phyloP scores from a whole-genome alignment of 768 basidiomycete genomes.

The Hygrophoropsis aurantiaca region DNA sequence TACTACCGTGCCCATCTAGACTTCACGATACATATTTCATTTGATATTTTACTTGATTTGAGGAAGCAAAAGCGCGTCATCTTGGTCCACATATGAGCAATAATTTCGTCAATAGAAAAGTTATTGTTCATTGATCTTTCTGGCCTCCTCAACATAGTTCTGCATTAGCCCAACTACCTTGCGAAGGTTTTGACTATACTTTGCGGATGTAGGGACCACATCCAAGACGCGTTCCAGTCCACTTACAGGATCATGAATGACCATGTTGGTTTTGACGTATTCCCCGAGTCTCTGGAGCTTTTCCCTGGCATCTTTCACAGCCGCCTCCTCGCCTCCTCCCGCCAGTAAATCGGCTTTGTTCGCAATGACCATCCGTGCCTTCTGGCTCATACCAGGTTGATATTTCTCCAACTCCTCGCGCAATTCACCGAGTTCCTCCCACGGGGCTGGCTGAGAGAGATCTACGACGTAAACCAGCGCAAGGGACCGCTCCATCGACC shows the following conservation, averaged over 20 bases:
- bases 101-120: too few relatives aligned
- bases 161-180: slow-evolving; percentile 70
- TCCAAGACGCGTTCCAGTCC: slow-evolving; percentile 40
- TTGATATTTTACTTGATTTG: too few relatives aligned
- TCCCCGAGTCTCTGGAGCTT: slow-evolving; percentile 59
- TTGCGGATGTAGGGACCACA: slow-evolving; percentile 83
- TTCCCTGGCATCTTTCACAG: slow-evolving; percentile 51
- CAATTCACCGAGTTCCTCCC: slow-evolving; percentile 73
- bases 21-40: too few relatives aligned
- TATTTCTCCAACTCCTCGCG: slow-evolving; percentile 83
- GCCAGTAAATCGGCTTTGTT: slow-evolving; percentile 94
- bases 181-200: slow-evolving; percentile 78
- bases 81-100: too few relatives aligned
- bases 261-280: slow-evolving; percentile 52
- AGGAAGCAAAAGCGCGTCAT: too few relatives aligned
- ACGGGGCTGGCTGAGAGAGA: slow-evolving; percentile 69
- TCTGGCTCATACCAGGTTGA: slow-evolving; percentile 72
- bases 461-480: slow-evolving; percentile 94
- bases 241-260: slow-evolving; percentile 19
- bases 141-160: slow-evolving; percentile 58
- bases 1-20: too few relatives aligned
- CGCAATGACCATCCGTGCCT: slow-evolving; percentile 80
- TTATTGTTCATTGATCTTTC: slow-evolving; percentile 17
- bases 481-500: slow-evolving; percentile 88
- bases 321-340: slow-evolving; percentile 40